Base-by-base conservation (phyloP, 441 rosid genomes). In the Iberis amara region DNA sequence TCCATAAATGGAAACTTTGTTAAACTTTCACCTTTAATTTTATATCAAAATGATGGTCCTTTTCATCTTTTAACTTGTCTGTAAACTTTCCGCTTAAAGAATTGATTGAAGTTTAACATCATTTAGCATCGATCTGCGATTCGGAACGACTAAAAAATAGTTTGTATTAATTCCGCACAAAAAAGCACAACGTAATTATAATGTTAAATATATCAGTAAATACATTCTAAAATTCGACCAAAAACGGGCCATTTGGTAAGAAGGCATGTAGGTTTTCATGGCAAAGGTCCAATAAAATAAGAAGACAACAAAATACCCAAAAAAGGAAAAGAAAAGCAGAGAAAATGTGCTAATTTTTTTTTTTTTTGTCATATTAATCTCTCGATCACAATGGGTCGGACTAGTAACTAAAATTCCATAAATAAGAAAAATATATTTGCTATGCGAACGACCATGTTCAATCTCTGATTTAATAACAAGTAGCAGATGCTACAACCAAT, bases 1-100 rank as follows among this genome's bases (percentile, higher is more conserved):
- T 54, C 71, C 65, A 54, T 54, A 59, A 53, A 59, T 60, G 42
- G 71, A 66, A 66, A 66, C 66, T 47, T 59, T 60, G 62, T 48
- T 60, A 66, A 66, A 32, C 38, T 40, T 27, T 52, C 1, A 35
- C 51, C 45, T 52, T 66, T 52, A 14, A 24, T 59, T 47, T 45
- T 47, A 18, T 52, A 47, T 52, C 51, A 26, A 39, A 26, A 39
- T 46, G 5, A 66, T 59, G 47, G 70, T 66, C 61, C 65, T 56
- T 53, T 45, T 47, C 39, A 40, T 27, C 43, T 59, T 15, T 40
- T 47, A 46, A 46, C 56, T 52, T 39, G 35, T 4, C 9, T 35
- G 61, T 47, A 52, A 30, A 28, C 55, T 42, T 52, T 52, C 38
- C 23, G 47, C 39, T 52, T 64, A 40, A 63, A 63, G 21, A 18